Evolutionary conservation across 2,329 filamentous ascomycete species (phyloP).

Genomic region (Sclerotinia subarctica): DNA sequence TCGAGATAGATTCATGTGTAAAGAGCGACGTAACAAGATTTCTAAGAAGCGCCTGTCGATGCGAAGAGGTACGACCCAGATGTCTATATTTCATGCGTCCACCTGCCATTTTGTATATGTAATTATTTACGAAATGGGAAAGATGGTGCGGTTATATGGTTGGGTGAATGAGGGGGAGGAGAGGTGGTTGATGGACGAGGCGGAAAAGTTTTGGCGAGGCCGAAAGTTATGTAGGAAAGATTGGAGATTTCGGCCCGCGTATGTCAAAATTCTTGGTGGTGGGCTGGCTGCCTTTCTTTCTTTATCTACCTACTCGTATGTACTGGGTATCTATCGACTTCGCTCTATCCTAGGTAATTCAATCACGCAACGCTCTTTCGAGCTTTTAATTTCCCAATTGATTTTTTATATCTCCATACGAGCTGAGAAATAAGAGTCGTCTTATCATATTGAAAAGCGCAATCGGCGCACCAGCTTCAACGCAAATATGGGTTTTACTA

Average conservation of each 20-base stretch:
- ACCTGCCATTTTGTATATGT: slow-evolving; percentile 69
- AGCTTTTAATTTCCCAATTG: slow-evolving; percentile 22
- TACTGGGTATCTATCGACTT: slow-evolving; percentile 19
- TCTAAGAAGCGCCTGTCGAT: slow-evolving; percentile 87
- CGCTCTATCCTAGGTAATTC: slow-evolving; percentile 19
- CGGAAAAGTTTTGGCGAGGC: slow-evolving; percentile 29
- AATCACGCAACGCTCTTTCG: slow-evolving; percentile 24
- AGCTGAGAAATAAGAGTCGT: background rate
- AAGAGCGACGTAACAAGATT: slow-evolving; percentile 96
- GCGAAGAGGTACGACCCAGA: slow-evolving; percentile 78
- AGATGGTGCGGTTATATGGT: background rate
- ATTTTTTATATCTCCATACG: background rate
- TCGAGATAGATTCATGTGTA: slow-evolving; percentile 87
- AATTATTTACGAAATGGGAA: background rate
- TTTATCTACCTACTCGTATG: background rate
- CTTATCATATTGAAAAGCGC: slow-evolving; percentile 19
- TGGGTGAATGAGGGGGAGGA: background rate
- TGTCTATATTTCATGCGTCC: slow-evolving; percentile 85
- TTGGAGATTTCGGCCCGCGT: slow-evolving; percentile 2
- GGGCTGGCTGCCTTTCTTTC: background rate
- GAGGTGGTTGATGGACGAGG: slow-evolving; percentile 4
- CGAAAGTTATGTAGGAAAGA: background rate
- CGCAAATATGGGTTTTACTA: slow-evolving; percentile 64
- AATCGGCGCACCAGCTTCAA: slow-evolving; percentile 22
- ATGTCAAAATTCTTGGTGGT: slow-evolving; percentile 17